Evolutionary conservation across 140 eudicot genomes (phyloP), one percentile per base, ranked within the genome.

Genomic region (Anethum foeniculum): DNA sequence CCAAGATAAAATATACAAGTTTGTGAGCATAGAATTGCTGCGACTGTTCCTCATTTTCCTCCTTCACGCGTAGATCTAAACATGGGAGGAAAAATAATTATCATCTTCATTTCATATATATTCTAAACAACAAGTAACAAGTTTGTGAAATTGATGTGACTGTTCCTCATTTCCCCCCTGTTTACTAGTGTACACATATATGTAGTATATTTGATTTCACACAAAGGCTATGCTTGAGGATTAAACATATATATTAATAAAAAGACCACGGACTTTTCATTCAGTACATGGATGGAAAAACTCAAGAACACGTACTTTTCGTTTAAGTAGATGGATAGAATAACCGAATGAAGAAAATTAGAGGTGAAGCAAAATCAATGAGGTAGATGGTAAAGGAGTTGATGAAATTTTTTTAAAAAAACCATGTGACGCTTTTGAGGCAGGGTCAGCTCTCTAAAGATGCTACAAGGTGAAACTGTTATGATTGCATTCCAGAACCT

Each of bases 1-100:
- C 81, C 74, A 78, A 56, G 47, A 78, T 58, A n/a, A 25, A 78
- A 30, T 78, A 15, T 78, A 78, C 15, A 30, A 78, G 52, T 36
- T 54, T 78, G 32, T 7, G 41, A 74, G 72, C 80, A 49, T 60
- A 18, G 43, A n/a, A 58, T 34, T 52, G 19, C 21, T 78, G 36
- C 38, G 52, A 56, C n/a, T 12, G 25, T 34, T 39, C 71, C 15
- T 32, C 36, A 6, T 54, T 11, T 10, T 12, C 72, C 39, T 77
- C 34, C 80, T 77, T 51, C 71, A 36, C 41, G 14, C 19, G 25
- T 77, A 52, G 30, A 11, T 12, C 64, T 77, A 19, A n/a, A 41
- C 2, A 34, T 30, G 46, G 34, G 16, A 71, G 12, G 38, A 15
- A 38, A 71, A 23, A 10, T 6, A 38, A 14, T 34, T 18, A 48